Percentiles rank a stretch among this genome's conserved stretches.
Evolutionary conservation across 495 filamentous ascomycete genomes (phyloP).

Genomic region (Copromyces sp.): DNA sequence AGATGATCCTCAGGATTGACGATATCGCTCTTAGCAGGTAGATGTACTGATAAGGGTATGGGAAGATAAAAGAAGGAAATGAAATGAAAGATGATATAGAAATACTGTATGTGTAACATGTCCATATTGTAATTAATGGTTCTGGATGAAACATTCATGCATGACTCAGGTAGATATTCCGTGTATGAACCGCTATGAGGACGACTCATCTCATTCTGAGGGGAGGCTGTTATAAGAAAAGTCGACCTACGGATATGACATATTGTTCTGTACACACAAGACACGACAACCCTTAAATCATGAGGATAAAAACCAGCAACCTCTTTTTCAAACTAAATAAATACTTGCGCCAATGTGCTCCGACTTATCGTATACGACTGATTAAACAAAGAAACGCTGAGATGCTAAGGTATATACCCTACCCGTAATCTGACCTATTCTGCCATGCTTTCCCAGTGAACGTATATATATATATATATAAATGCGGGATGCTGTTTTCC

Average conservation of each 20-base stretch:
- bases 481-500: not conserved
- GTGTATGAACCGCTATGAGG: no score
- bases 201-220: no score
- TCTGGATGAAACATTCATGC: not conserved
- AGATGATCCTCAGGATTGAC: constrained; percentile 96
- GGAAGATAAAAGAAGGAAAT: not conserved
- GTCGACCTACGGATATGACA: no score
- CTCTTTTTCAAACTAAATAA: no score
- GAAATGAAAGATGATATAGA: not conserved
- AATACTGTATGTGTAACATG: not conserved
- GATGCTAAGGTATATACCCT: no score
- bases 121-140: not conserved
- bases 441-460: not conserved
- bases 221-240: no score
- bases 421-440: not conserved
- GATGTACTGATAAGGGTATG: not conserved
- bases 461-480: not conserved
- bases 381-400: not conserved
- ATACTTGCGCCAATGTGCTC: no score
- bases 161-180: no score
- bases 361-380: no score
- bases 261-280: no score
- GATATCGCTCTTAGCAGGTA: constrained; percentile 60
- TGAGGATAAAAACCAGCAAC: no score
- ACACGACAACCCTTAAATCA: no score